phyloP scores from a whole-genome alignment of 2,329 filamentous ascomycete genomes.

The Tothia fuscella region DNA sequence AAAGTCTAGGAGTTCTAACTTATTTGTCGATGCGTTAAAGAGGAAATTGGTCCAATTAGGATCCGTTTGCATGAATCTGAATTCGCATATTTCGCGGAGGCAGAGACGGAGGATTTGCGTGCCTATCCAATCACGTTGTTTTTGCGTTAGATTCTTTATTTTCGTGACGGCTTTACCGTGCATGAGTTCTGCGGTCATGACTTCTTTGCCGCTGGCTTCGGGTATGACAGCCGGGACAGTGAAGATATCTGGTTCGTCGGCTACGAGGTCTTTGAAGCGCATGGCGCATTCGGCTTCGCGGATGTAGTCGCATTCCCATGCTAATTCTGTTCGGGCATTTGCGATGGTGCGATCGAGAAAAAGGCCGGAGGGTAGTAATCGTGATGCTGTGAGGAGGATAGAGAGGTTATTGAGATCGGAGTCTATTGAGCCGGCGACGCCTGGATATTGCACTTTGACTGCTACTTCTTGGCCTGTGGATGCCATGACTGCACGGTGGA shows the following conservation, averaged over 20 bases:
- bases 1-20: conserved; percentile 88
- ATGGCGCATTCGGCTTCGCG: conserved; percentile 74
- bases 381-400: conserved; percentile 79
- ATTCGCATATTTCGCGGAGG: conserved; percentile 84
- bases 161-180: conserved; percentile 77
- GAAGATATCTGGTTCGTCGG: conserved; percentile 63
- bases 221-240: conserved; percentile 64
- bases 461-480: conserved; percentile 67
- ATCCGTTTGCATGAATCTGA: conserved; percentile 97
- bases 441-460: conserved; percentile 95
- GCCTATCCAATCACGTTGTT: conserved; percentile 90
- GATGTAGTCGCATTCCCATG: conserved; percentile 93
- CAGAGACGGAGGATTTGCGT: conserved; percentile 87
- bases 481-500: conserved; percentile 73
- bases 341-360: conserved; percentile 96
- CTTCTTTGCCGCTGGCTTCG: conserved; percentile 72
- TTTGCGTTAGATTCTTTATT: conserved; percentile 60
- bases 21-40: conserved; percentile 60
- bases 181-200: conserved; percentile 90
- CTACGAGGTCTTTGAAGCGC: conserved; percentile 66
- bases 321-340: conserved; percentile 82
- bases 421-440: conserved; percentile 89
- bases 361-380: conserved; percentile 77
- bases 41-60: conserved; percentile 99
- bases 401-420: conserved; percentile 91